phyloP scores from a whole-genome alignment of 1,139 yeast genomes.

The Candida sojae region DNA sequence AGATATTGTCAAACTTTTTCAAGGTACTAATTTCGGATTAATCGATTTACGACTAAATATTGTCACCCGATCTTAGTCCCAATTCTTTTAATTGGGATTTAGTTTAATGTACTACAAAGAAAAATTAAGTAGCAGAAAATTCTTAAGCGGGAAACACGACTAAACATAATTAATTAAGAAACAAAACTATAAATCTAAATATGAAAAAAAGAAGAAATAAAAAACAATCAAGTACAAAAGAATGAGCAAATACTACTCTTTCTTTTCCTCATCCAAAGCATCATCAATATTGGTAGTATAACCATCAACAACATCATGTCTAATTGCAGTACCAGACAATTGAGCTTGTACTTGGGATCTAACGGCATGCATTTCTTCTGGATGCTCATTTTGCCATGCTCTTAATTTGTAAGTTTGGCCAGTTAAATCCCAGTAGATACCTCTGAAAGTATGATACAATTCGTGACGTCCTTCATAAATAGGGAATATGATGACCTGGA shows the following conservation, averaged over 20 bases:
- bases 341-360: constrained; percentile 55
- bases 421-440: constrained; percentile 79
- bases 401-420: constrained; percentile 73
- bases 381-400: constrained; percentile 71
- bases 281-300: constrained; percentile 28
- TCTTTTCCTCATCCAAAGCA: constrained; percentile 24
- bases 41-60: too few species aligned
- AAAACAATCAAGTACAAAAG: too few species aligned
- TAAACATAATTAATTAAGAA: background rate
- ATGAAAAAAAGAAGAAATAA: background rate
- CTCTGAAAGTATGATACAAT: constrained; percentile 63
- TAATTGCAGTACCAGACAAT: constrained; percentile 23
- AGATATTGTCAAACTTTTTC: too few species aligned
- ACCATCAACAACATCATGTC: constrained; percentile 32
- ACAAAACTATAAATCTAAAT: background rate
- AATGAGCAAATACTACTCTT: constrained; percentile 12
- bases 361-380: constrained; percentile 70
- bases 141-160: too few species aligned
- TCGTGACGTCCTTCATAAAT: constrained; percentile 69
- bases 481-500: constrained; percentile 62
- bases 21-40: too few species aligned
- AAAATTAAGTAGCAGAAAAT: too few species aligned
- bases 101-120: too few species aligned
- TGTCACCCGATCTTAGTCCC: too few species aligned
- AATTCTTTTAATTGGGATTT: too few species aligned